phyloP scores from a whole-genome alignment of 1,139 yeast genomes.

The Debaryomyces nepalensis region DNA sequence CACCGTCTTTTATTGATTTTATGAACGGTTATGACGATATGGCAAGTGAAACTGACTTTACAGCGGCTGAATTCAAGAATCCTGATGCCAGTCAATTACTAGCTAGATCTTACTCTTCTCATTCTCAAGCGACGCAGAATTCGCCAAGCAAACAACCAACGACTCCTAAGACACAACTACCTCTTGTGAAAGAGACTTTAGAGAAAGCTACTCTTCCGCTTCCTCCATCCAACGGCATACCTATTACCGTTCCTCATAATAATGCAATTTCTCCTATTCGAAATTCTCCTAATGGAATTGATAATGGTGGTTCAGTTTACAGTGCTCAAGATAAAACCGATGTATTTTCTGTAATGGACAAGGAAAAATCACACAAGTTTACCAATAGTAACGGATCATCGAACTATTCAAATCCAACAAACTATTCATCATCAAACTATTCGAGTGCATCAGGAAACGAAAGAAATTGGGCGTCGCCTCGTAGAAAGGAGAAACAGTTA shows the following conservation, averaged over 20 bases:
- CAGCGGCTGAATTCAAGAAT: constrained; percentile 36
- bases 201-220: constrained; percentile 17
- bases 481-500: constrained; percentile 42
- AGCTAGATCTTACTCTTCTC: constrained; percentile 39
- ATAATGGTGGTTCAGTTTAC: constrained; percentile 25
- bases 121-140: constrained; percentile 23
- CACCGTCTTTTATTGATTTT: constrained; percentile 52
- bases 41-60: constrained; percentile 24
- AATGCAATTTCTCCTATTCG: constrained; percentile 25
- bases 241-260: constrained; percentile 18
- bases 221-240: constrained; percentile 15
- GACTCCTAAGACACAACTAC: constrained; percentile 12
- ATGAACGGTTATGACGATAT: constrained; percentile 42
- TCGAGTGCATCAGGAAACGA: constrained; percentile 27
- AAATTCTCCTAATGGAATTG: constrained; percentile 25
- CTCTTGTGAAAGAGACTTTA: constrained; percentile 15
- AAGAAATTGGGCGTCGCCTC: constrained; percentile 61
- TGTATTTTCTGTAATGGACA: constrained; percentile 30
- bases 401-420: constrained; percentile 56
- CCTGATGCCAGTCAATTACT: constrained; percentile 44
- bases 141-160: constrained; percentile 6
- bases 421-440: constrained; percentile 40
- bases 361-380: constrained; percentile 22
- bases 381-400: constrained; percentile 38
- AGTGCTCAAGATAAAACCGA: constrained; percentile 37